Percentiles rank a stretch among this genome's conserved stretches.
phyloP scores from a whole-genome alignment of 345 rosid species.

The Gossypium rotundifolium region DNA sequence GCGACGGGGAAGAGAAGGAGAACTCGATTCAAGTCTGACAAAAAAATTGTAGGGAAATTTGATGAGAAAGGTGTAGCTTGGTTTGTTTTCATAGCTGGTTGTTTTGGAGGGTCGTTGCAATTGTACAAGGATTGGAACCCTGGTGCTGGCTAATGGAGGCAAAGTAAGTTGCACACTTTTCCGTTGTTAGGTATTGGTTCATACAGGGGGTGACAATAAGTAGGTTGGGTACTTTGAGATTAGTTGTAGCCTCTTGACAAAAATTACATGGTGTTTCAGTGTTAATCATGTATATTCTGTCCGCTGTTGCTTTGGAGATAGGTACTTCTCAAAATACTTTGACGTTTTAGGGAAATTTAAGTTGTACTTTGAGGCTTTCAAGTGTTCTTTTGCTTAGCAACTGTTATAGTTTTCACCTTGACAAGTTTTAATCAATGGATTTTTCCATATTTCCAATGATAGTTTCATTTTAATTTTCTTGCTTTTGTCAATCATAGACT shows the following conservation, averaged over 20 bases:
- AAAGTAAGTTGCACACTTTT: not conserved
- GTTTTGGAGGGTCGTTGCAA: not conserved
- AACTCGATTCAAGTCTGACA: constrained; percentile 21
- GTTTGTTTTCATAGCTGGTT: constrained; percentile 5
- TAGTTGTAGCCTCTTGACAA: constrained; percentile 28
- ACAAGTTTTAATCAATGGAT: not conserved
- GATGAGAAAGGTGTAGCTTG: not conserved
- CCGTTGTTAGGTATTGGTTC: constrained; percentile 16
- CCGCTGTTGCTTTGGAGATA: constrained; percentile 25
- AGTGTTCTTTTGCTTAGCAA: not conserved
- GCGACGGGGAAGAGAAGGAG: constrained; percentile 26
- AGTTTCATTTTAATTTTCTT: not conserved
- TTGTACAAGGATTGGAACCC: constrained; percentile 9
- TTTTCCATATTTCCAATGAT: not conserved
- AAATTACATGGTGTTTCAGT: constrained; percentile 20
- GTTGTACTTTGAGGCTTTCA: constrained; percentile 26
- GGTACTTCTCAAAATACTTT: constrained; percentile 30
- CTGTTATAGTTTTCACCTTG: constrained; percentile 7
- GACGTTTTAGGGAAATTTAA: constrained; percentile 27
- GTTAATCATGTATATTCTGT: constrained; percentile 30
- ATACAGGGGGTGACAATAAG: constrained; percentile 22
- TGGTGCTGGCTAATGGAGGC: not conserved
- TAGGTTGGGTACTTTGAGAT: constrained; percentile 21
- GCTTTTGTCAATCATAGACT: not conserved
- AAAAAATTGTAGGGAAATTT: constrained; percentile 2